These are phyloP conservation scores for Exophiala xenobiotica DNA, from an alignment of 2,329 filamentous ascomycete species.

Conservation along the genomic window DNA sequence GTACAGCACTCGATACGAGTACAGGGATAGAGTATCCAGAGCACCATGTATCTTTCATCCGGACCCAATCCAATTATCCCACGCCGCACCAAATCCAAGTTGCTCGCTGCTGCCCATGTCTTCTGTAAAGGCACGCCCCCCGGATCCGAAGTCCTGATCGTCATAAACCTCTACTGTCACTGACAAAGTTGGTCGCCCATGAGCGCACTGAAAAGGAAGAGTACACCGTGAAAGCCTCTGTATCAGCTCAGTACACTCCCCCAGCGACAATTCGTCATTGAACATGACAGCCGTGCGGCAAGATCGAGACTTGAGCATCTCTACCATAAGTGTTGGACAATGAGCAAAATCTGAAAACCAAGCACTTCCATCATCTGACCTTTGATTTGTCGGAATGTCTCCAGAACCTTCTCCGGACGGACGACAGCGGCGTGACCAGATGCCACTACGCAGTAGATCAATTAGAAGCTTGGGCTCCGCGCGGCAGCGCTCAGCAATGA, in stretches of 20 bases:
- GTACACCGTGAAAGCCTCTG: conserved; percentile 40
- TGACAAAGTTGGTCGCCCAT: conserved; percentile 50
- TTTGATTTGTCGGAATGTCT: not conserved
- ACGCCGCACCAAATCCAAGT: conserved; percentile 18
- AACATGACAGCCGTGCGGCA: conserved; percentile 54
- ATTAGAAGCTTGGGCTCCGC: conserved; percentile 69
- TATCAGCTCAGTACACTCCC: conserved; percentile 43
- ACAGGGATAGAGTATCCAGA: not conserved
- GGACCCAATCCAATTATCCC: conserved; percentile 20
- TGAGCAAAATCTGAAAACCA: conserved; percentile 51
- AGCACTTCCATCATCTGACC: not conserved
- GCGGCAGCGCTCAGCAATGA: conserved; percentile 73
- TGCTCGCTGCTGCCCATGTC: not conserved
- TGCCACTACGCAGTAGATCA: conserved; percentile 70
- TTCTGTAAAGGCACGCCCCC: not conserved
- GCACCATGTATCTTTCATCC: not conserved
- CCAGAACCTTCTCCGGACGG: not conserved
- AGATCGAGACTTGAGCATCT: conserved; percentile 54
- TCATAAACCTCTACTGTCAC: conserved; percentile 40
- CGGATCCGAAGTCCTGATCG: not conserved
- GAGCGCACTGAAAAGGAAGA: conserved; percentile 53
- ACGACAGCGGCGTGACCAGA: conserved; percentile 62
- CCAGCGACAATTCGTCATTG: conserved; percentile 42
- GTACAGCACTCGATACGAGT: too few species aligned
- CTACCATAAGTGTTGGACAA: conserved; percentile 73